Base-by-base conservation (phyloP, 2,329 filamentous ascomycete genomes). In the Neofusicoccum umdonicola region DNA sequence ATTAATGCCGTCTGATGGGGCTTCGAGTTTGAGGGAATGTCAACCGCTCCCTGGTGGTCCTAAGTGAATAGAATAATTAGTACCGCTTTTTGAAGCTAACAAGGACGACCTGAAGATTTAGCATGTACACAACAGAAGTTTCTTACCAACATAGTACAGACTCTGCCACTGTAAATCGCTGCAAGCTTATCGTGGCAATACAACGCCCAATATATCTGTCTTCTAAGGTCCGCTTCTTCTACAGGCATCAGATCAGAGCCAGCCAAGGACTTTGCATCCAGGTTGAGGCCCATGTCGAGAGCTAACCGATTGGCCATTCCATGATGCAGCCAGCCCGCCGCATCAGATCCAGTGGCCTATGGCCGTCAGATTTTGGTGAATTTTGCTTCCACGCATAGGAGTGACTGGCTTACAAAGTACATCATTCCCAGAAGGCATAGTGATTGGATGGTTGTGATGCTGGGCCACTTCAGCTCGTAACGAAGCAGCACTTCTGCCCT, bases 211-310 rank as follows among this genome's bases (percentile, higher is more conserved):
- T 78, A 78, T 1, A 78, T 75, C 56, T 77, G 76, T 19, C 74
- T 68, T 7, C 76, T 64, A 2, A 77, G 54, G 13, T 77, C 70
- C 19, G 72, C 70, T 52, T 78, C 76, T 17, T 73, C 68, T 0
- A 50, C 17, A 0, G 71, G 63, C 39, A 77, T 37, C 3, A 41
- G 45, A 11, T 47, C 69, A 8, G 73, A 69, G 15, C 70, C 70
- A 12, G 68, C 67, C 4, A 77, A 65, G 11, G 70, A 70, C 0
- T 70, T 67, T 1, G 73, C 69, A 34, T 79, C 76, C 12, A 78
- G 67, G 34, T 79, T 77, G 0, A 79, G 66, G 0, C 77, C 77
- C 75, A 79, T 77, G 35, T 79, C 77, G 0, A 78, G 69, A 9
- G 71, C 72, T 12, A 79, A 63, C 3, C 75, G 71, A 54, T 67